phyloP scores from a whole-genome alignment of 768 basidiomycete species.

The Asterophora lycoperdoides region DNA sequence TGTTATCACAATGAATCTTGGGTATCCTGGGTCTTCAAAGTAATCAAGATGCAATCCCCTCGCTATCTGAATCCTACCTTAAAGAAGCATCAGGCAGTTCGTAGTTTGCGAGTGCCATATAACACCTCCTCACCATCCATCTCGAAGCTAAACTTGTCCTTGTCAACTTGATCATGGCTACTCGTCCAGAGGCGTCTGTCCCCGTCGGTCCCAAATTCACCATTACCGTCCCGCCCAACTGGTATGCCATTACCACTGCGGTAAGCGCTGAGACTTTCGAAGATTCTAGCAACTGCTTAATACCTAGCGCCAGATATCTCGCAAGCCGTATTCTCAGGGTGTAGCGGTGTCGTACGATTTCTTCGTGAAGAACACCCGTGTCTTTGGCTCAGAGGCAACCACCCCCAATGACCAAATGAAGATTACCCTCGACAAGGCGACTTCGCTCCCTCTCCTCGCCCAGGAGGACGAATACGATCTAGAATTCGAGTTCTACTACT shows the following conservation, averaged over 20 bases:
- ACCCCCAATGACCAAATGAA: constrained; percentile 9
- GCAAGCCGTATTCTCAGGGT: constrained; percentile 6
- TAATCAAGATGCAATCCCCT: neutral
- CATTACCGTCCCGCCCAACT: constrained; percentile 6
- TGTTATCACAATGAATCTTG: neutral
- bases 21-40: neutral
- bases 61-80: neutral
- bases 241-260: constrained; percentile 8
- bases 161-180: too few relatives aligned
- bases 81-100: neutral
- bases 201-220: constrained; percentile 4
- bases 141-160: neutral
- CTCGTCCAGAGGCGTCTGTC: too few relatives aligned
- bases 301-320: constrained; percentile 2
- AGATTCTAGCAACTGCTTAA: neutral
- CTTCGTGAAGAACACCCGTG: constrained; percentile 1
- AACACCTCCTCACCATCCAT: neutral
- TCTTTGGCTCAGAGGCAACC: constrained; percentile 1
- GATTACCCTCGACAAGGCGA: constrained; percentile 1
- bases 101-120: neutral
- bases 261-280: neutral
- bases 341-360: constrained; percentile 4
- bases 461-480: constrained; percentile 5
- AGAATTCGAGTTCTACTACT: constrained; percentile 11
- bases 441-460: constrained; percentile 5